Percentiles rank a stretch among this genome's conserved stretches.
Conservation (phyloP, 2,329 filamentous ascomycete species). For the Alternaria panax region DNA sequence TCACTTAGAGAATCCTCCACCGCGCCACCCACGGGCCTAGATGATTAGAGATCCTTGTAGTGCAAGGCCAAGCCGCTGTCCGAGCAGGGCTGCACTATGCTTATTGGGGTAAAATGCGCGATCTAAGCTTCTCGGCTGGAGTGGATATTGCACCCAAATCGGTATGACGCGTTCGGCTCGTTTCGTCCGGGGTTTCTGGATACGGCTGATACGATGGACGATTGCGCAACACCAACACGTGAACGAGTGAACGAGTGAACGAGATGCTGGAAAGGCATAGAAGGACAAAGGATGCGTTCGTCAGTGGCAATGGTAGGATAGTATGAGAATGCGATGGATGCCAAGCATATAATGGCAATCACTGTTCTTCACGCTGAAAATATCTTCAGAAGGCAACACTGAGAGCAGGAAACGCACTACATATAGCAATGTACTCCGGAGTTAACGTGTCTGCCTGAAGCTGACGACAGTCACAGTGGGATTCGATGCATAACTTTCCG, state of each 20-base stretch:
- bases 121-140: constrained; percentile 4
- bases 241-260: not conserved
- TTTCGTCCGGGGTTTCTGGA: constrained; percentile 2
- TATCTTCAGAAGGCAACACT: not conserved
- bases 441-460: not conserved
- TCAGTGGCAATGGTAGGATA: not conserved
- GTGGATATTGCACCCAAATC: not conserved
- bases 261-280: not conserved
- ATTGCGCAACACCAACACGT: constrained; percentile 2
- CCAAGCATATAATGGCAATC: not conserved
- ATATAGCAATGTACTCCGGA: not conserved
- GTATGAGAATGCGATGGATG: not conserved
- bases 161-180: constrained; percentile 6
- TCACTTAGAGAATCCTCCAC: constrained; percentile 5
- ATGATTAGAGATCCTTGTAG: constrained; percentile 9
- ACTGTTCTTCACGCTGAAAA: not conserved
- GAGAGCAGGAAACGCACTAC: not conserved
- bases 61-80: not conserved
- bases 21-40: constrained; percentile 17
- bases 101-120: not conserved
- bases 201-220: constrained; percentile 11
- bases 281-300: not conserved
- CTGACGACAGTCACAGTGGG: not conserved
- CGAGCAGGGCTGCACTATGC: constrained; percentile 1
- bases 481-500: not conserved